These are phyloP conservation scores for Euphorbia schlechtendalii DNA, from an alignment of 441 rosid species.

Conservation along the genomic window DNA sequence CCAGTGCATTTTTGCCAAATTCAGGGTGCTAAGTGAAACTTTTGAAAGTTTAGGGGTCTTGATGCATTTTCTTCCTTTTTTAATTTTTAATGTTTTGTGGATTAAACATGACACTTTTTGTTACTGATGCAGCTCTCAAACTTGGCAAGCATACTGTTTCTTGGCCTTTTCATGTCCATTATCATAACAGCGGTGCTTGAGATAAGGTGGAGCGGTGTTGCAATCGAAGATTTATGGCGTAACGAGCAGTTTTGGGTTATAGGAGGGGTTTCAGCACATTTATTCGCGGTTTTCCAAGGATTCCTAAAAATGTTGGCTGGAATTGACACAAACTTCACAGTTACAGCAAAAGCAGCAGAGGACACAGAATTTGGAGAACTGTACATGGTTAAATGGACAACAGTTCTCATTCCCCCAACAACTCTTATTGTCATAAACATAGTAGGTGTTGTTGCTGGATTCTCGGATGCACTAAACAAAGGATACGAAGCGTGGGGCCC, in stretches of 20 bases:
- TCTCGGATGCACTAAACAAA: conserved; percentile 88
- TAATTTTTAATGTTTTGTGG: background rate
- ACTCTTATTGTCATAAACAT: conserved; percentile 71
- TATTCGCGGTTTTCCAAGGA: conserved; percentile 93
- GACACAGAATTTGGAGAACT: conserved; percentile 84
- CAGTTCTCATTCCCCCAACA: conserved; percentile 81
- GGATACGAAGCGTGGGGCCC: conserved; percentile 98
- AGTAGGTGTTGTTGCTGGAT: conserved; percentile 89
- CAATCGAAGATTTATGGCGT: conserved; percentile 88
- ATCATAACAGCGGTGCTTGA: conserved; percentile 75
- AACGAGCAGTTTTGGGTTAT: conserved; percentile 98
- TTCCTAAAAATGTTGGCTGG: conserved; percentile 84
- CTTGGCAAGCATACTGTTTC: conserved; percentile 67
- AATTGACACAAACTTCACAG: conserved; percentile 88
- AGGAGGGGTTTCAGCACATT: conserved; percentile 95
- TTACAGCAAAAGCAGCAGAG: conserved; percentile 83
- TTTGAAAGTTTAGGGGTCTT: too few relatives aligned
- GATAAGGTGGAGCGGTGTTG: conserved; percentile 92
- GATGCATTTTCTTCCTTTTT: too few relatives aligned
- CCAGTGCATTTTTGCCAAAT: too few relatives aligned
- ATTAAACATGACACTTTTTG: conserved; percentile 3
- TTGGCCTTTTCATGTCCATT: conserved; percentile 85
- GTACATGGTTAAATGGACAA: conserved; percentile 85
- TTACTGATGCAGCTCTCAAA: conserved; percentile 60
- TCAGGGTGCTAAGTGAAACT: too few relatives aligned